Conservation (phyloP, 305 asterid species). For the Fraxinus angustifolia region DNA sequence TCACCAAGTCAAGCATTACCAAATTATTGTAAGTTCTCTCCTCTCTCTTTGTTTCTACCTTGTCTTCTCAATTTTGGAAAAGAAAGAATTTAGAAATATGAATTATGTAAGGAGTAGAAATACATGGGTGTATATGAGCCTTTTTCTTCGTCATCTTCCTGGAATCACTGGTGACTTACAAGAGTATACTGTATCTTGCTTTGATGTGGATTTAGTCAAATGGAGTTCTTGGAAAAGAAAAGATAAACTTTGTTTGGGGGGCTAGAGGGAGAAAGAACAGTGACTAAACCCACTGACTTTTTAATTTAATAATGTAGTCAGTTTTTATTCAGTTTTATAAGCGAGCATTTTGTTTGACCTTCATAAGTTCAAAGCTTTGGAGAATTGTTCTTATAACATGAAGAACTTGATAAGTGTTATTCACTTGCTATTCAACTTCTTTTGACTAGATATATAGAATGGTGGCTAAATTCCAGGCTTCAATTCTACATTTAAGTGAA, state of each 20-base stretch:
- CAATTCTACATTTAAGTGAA: neutral
- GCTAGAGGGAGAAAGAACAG: neutral
- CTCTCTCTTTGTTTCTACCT: neutral
- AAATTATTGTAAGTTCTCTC: neutral
- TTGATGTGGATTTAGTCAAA: neutral
- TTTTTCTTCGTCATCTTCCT: neutral
- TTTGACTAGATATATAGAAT: neutral
- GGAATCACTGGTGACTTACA: neutral
- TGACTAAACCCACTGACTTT: neutral
- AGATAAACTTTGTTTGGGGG: neutral
- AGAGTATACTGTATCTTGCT: neutral
- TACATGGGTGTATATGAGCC: neutral
- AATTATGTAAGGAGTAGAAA: neutral
- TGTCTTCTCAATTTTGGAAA: neutral
- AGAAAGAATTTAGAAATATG: neutral
- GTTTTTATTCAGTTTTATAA: neutral
- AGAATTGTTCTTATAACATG: neutral
- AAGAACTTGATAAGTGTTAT: neutral
- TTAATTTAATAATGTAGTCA: neutral
- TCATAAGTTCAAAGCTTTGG: neutral
- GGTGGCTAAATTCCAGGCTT: neutral
- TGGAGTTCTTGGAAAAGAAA: neutral
- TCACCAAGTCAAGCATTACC: neutral
- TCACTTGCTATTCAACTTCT: neutral
- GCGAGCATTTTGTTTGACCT: neutral